These are phyloP conservation scores for Brachypodium distachyon DNA, from an alignment of 202 grass and related monocot species.

Conservation along the genomic window DNA sequence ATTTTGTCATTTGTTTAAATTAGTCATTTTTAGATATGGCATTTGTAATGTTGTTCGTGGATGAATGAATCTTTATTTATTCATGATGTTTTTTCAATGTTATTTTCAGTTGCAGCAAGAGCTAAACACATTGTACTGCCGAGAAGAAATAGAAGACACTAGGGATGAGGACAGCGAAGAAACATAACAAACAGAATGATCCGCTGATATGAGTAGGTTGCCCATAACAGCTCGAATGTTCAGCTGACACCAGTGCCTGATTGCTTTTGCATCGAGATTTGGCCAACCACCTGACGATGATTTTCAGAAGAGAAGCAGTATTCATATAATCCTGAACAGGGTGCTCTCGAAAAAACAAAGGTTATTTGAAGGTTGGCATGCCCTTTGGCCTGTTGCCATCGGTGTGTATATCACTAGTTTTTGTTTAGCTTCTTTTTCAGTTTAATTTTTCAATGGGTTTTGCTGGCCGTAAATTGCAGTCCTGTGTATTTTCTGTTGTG, in stretches of 20 bases:
- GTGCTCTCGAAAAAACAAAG: not conserved
- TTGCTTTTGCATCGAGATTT: not conserved
- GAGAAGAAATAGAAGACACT: slow-evolving; percentile 78
- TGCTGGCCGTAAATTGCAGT: slow-evolving; percentile 9
- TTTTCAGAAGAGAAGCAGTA: slow-evolving; percentile 15
- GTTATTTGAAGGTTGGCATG: not conserved
- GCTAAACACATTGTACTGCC: slow-evolving; percentile 79
- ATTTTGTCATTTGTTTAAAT: not conserved
- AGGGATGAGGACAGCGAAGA: slow-evolving; percentile 58
- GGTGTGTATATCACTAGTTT: slow-evolving; percentile 46
- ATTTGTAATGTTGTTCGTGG: not conserved
- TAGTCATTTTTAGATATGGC: not conserved
- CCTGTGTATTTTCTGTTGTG: slow-evolving; percentile 24
- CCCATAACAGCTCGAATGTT: slow-evolving; percentile 33
- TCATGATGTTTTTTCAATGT: not conserved
- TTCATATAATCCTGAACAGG: not conserved
- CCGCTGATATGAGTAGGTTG: slow-evolving; percentile 17
- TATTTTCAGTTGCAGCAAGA: slow-evolving; percentile 85
- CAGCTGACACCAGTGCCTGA: slow-evolving; percentile 19
- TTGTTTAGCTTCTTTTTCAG: not conserved
- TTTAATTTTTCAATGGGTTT: slow-evolving; percentile 22
- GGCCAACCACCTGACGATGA: not conserved
- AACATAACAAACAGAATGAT: slow-evolving; percentile 38
- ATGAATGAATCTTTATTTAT: not conserved
- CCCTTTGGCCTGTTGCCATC: slow-evolving; percentile 25